A percentile compares a stretch with the other conserved stretches of the same genome.
Evolutionary conservation across 2,329 filamentous ascomycete species (phyloP).

Genomic region (Botrytis fragariae): DNA sequence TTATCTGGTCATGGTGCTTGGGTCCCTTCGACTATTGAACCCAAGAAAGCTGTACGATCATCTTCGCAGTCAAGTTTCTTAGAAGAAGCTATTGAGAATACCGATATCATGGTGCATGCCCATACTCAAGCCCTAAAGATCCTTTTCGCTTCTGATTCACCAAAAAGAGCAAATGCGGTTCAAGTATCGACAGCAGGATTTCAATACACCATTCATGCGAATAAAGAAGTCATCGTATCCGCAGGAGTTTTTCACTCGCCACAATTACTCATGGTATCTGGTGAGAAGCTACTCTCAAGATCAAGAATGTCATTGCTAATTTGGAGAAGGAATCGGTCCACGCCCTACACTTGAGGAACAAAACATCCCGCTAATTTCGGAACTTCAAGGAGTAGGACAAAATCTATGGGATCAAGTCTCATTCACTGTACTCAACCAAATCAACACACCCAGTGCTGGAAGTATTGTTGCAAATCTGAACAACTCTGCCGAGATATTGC

Average conservation of each 20-base stretch:
- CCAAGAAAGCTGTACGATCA: constrained; percentile 21
- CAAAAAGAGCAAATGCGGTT: constrained; percentile 1
- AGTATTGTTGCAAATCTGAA: constrained; percentile 1
- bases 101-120: constrained; percentile 7
- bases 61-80: constrained; percentile 22
- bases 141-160: not conserved
- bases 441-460: constrained; percentile 15
- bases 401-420: constrained; percentile 40
- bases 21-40: constrained; percentile 24
- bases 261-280: constrained; percentile 12
- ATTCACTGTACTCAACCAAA: constrained; percentile 18
- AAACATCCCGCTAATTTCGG: constrained; percentile 45
- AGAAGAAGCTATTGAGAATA: constrained; percentile 5
- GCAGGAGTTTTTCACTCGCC: constrained; percentile 7
- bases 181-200: constrained; percentile 7
- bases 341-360: not conserved
- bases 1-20: constrained; percentile 21
- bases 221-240: constrained; percentile 25
- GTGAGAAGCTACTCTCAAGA: not conserved
- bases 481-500: not conserved
- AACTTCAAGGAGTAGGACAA: constrained; percentile 50
- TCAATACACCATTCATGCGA: constrained; percentile 24
- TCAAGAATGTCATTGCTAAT: not conserved
- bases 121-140: constrained; percentile 17
- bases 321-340: not conserved